Base-by-base conservation (phyloP, 73 alveolate genomes). In the Paraurostyla sp. region DNA sequence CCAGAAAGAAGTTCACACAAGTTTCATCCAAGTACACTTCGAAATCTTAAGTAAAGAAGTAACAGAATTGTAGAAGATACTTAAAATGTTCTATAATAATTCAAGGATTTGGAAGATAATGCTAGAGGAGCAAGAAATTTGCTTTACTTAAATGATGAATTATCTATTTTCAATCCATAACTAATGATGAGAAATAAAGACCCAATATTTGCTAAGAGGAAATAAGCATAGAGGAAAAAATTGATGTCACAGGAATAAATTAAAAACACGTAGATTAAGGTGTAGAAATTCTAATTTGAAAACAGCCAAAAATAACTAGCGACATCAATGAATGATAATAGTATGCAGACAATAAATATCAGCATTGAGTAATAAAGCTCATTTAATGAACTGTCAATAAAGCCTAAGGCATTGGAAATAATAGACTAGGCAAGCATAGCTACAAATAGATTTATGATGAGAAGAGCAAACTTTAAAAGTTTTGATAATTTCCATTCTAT, bases 1-100 rank as follows among this genome's bases (percentile, higher is more conserved):
- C 78, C 78, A 30, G 52, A 60, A 30, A 60, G 78, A 60, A 60
- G 78, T 23, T 60, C 78, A 18, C 6, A 60, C 32, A 60, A 60
- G 25, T 60, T 60, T 23, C 78, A 60, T 60, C 78, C 78, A 9
- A 60, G 32, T 60, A 27, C 78, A 18, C 13, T 11, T 30, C 9
- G 78, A 9, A 60, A 60, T 60, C 32, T 60, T 7, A 60, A 60
- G 50, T 11, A 29, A 9, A 60, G 78, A 32, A 27, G 35, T 30
- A 60, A 60, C 50, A 18, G 78, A 9, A 29, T 60, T 30, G 78
- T 29, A 13, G 13, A 60, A 4, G 78, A 60, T 6, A 50, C 32
- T 9, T 6, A 60, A 32, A 29, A 4, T 7, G 32, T 60, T 27
- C 3, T 60, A 9, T 45, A 60, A 4, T 60, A 25, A 32, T 60